Conservation (phyloP, 2,329 filamentous ascomycete genomes). For the Aquanectria penicillioides region DNA sequence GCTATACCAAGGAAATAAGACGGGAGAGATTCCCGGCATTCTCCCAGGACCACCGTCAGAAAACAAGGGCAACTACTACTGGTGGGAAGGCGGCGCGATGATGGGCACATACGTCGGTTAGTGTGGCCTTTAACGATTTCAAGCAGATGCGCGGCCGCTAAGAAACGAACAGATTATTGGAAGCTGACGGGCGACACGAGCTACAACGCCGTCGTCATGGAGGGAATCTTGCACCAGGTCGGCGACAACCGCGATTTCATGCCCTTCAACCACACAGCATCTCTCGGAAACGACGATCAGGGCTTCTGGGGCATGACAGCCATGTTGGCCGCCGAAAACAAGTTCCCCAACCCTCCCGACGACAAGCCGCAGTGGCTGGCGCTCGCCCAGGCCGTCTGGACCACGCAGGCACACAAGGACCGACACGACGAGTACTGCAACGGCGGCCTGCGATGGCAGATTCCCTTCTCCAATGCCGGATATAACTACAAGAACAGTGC, state of each 20-base stretch:
- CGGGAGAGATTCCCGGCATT: constrained; percentile 65
- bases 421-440: constrained; percentile 73
- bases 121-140: neutral
- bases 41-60: constrained; percentile 63
- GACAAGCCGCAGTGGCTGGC: constrained; percentile 69
- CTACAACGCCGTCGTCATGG: constrained; percentile 68
- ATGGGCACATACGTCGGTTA: constrained; percentile 71
- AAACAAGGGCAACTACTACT: constrained; percentile 69
- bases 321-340: constrained; percentile 73
- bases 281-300: constrained; percentile 76
- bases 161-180: constrained; percentile 65
- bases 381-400: constrained; percentile 76
- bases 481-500: constrained; percentile 79
- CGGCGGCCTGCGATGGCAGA: constrained; percentile 82
- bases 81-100: constrained; percentile 78
- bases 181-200: constrained; percentile 71
- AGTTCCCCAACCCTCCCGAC: constrained; percentile 67
- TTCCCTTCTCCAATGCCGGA: constrained; percentile 77
- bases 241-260: constrained; percentile 68
- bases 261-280: constrained; percentile 67
- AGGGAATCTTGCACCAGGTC: constrained; percentile 67
- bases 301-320: constrained; percentile 76
- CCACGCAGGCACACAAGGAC: constrained; percentile 65
- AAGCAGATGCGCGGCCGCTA: neutral
- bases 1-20: constrained; percentile 61